Base-by-base conservation (phyloP, 306 rosid genomes). In the Vigna angularis region DNA sequence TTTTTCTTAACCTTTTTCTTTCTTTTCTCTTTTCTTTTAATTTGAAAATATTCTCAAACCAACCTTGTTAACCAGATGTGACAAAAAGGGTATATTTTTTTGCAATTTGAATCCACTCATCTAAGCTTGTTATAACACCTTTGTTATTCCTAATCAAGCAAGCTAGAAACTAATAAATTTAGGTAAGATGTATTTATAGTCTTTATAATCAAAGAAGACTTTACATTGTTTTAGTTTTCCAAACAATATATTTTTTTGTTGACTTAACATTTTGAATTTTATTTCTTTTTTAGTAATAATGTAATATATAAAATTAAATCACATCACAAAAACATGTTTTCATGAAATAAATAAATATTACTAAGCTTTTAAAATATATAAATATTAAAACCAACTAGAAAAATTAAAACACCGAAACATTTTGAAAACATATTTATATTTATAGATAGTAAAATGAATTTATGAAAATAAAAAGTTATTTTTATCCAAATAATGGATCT, bases 21-120 rank as follows among this genome's bases (percentile, higher is more conserved):
- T 28, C 7, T 2, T 26, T 55, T 18, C 20, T 17, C 28, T 26
- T 26, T 30, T 30, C 32, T 30, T 18, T 48, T 61, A 5, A 32
- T 32, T 48, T 48, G 48, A 56, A 72, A 18, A 10, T 2, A 4
- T 78, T 69, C 56, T 49, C 55, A 63, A 59, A 59, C 28, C 63
- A 81, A 68, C 61, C 59, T 26, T 68, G 57, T 14, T 65, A 51
- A 40, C 18, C 59, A 70, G 58, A 51, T 45, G 56, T 10, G 71
- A 36, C 32, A 28, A 82, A 20, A 72, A 59, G 67, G 61, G 38
- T 45, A 0, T 1, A 4, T 76, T 24, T 63, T 63, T 70, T 76
- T 36, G 0, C 75, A 53, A 58, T 20, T 63, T 26, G 28, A 70
- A 76, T 70, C 11, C 45, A 45, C 15, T 42, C 28, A 72, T 47